Evolutionary conservation across 768 basidiomycete genomes (phyloP).

Genomic region (Nidularia pulvinata): DNA sequence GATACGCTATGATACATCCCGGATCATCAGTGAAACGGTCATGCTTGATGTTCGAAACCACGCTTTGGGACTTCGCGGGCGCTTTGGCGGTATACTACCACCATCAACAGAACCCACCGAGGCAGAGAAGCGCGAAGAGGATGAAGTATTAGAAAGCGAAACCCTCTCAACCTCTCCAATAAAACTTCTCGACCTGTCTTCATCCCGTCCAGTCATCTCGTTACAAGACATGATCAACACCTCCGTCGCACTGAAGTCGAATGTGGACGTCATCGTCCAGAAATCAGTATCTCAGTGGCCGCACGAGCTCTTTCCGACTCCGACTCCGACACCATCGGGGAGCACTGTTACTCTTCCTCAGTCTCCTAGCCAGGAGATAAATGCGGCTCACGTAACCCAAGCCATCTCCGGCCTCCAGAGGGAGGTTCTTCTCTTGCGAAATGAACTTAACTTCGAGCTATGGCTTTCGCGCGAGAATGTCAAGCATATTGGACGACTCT

Average conservation of each 20-base stretch:
- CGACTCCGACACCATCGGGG: constrained; percentile 12
- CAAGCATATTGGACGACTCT: constrained; percentile 79
- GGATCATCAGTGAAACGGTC: constrained; percentile 65
- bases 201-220: constrained; percentile 46
- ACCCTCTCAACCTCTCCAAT: background rate
- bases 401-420: constrained; percentile 74
- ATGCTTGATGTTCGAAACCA: constrained; percentile 67
- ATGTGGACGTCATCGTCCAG: constrained; percentile 60
- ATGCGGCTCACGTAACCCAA: constrained; percentile 53
- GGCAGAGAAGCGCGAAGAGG: background rate
- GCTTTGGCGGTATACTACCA: constrained; percentile 11
- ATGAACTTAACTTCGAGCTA: constrained; percentile 83
- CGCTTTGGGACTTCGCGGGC: constrained; percentile 43
- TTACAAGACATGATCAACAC: constrained; percentile 77
- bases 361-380: background rate
- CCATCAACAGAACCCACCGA: background rate
- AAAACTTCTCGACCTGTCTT: constrained; percentile 24
- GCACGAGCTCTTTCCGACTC: constrained; percentile 34
- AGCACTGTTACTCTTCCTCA: background rate
- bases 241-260: constrained; percentile 73
- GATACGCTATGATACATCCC: constrained; percentile 59
- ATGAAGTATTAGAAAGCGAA: constrained; percentile 1
- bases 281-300: constrained; percentile 56
- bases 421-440: constrained; percentile 72
- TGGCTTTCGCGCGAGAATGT: constrained; percentile 84